Percentiles rank a stretch among this genome's conserved stretches.
These are phyloP conservation scores for Panaeolus cyanescens DNA, from an alignment of 768 basidiomycete genomes.

Conservation along the genomic window DNA sequence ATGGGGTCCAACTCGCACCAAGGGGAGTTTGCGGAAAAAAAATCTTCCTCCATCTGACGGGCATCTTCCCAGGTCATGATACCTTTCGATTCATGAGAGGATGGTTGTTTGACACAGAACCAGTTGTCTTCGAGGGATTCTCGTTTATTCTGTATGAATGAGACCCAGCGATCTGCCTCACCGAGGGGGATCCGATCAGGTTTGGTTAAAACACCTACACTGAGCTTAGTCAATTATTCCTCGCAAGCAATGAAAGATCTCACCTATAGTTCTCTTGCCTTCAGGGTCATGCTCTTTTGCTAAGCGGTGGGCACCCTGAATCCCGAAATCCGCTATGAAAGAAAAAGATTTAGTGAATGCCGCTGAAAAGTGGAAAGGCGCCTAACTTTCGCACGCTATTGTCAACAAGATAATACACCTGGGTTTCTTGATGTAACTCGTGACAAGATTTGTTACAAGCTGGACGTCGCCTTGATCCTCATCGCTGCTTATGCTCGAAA, in stretches of 20 bases:
- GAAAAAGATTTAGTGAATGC: background rate
- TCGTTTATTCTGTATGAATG: conserved; percentile 52
- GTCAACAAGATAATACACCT: conserved; percentile 68
- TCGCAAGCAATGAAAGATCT: conserved; percentile 9
- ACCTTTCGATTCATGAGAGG: conserved; percentile 39
- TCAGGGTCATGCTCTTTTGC: conserved; percentile 61
- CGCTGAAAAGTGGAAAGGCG: background rate
- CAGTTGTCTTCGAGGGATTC: conserved; percentile 53
- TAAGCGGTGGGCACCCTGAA: conserved; percentile 70
- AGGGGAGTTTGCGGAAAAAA: conserved; percentile 51
- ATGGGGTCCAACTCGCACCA: conserved; percentile 58
- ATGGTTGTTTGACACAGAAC: conserved; percentile 56
- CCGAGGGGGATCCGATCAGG: conserved; percentile 64
- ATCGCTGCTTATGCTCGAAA: conserved; percentile 52
- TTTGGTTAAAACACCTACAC: conserved; percentile 70
- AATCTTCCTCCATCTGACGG: conserved; percentile 54
- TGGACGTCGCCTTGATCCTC: conserved; percentile 57
- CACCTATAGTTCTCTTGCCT: conserved; percentile 73
- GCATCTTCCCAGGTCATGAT: conserved; percentile 67
- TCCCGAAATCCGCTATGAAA: conserved; percentile 72
- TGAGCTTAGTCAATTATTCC: background rate
- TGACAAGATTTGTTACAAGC: conserved; percentile 59
- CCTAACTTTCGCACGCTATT: conserved; percentile 65
- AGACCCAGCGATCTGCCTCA: conserved; percentile 56
- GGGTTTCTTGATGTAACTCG: conserved; percentile 57